Evolutionary conservation across 768 basidiomycete genomes (phyloP).

Genomic region (Phylloporus arenicola): DNA sequence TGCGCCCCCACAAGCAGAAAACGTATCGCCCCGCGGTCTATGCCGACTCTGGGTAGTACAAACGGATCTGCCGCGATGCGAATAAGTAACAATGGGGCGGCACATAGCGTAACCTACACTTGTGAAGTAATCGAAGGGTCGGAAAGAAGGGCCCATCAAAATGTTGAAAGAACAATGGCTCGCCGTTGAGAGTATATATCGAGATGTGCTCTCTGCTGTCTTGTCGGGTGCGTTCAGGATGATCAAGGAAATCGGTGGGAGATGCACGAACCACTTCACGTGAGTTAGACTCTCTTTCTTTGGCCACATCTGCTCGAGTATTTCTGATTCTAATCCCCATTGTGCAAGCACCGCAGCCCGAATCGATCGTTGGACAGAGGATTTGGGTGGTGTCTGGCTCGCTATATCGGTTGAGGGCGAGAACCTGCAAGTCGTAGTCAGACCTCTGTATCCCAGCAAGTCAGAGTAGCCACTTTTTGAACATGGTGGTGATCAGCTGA

Average conservation of each 20-base stretch:
- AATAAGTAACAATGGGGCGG: background rate
- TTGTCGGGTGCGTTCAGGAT: slow-evolving; percentile 17
- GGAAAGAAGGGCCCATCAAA: slow-evolving; percentile 92
- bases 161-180: slow-evolving; percentile 93
- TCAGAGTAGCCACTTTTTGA: slow-evolving; percentile 56
- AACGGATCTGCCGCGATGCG: slow-evolving; percentile 66
- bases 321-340: slow-evolving; percentile 75
- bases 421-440: slow-evolving; percentile 44
- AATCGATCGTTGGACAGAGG: slow-evolving; percentile 88
- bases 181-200: slow-evolving; percentile 81
- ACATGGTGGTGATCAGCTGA: slow-evolving; percentile 44
- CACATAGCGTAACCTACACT: slow-evolving; percentile 53
- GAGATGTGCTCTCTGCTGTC: slow-evolving; percentile 92
- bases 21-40: slow-evolving; percentile 97
- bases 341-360: slow-evolving; percentile 75
- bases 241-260: slow-evolving; percentile 1
- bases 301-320: slow-evolving; percentile 90
- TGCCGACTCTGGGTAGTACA: slow-evolving; percentile 78
- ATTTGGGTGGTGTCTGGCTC: slow-evolving; percentile 86
- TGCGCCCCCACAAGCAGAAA: slow-evolving; percentile 90
- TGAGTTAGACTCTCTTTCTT: slow-evolving; percentile 95
- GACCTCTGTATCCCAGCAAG: background rate
- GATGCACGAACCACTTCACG: slow-evolving; percentile 75
- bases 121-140: slow-evolving; percentile 83
- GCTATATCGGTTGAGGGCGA: slow-evolving; percentile 74